Base-by-base conservation (phyloP, 805 yeast species). In the Wickerhamomyces alni region DNA sequence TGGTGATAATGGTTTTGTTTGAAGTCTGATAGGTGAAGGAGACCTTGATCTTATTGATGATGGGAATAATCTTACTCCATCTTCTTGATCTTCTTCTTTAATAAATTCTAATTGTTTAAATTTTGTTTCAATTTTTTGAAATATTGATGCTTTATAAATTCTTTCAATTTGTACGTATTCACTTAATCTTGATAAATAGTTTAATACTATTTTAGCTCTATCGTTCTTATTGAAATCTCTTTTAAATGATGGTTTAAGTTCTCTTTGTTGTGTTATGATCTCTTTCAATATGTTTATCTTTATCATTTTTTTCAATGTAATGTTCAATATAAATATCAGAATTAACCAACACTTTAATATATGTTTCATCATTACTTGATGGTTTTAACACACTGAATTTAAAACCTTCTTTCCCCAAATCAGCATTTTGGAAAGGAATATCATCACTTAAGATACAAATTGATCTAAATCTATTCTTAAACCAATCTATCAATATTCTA, bases 91-190 rank as follows among this genome's bases (percentile, higher is more conserved):
- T 31, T 15, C 24, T 17, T 46, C 49, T 35, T 37, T 48, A 16
- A 50, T 46, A 13, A 41, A 32, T 2, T 44, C 50, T 35, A 50
- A 34, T 21, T 40, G 43, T 8, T 7, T 2, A 10, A 11, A 16
- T 34, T 30, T 45, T 30, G 32, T n/a, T 24, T 54, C 54, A n/a
- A 54, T 17, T 19, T 40, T 56, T 2, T 46, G 34, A 8, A 52
- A 33, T 5, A 55, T 15, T 13, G 55, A 55, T 3, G 78, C 80
- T 48, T 71, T 73, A 56, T 72, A 80, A 10, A 82, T 72, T 36
- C 89, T 60, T 10, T 74, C 75, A n/a, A 80, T 74, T 58, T 82
- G 89, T 13, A 81, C 75, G 40, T 74, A 69, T 38, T 76, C 70
- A 13, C 85, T 84, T 35, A 82, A 50, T 34, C 62, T 68, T 17